phyloP scores from a whole-genome alignment of 331 rosid genomes.

The Acacia concinna region DNA sequence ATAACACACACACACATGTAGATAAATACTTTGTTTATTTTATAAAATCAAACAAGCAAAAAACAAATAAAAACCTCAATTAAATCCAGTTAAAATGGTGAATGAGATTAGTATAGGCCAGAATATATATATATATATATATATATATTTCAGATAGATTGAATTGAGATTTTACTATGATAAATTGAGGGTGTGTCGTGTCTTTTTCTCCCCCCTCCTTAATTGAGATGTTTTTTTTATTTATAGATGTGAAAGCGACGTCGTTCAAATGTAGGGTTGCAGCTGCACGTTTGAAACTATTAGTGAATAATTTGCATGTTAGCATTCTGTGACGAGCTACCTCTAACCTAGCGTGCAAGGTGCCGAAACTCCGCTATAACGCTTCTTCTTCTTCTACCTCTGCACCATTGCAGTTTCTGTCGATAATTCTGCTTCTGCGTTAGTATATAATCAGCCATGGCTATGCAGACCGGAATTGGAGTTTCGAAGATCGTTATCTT shows the following conservation, averaged over 20 bases:
- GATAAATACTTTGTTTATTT: no score
- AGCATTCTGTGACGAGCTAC: background rate
- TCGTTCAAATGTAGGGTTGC: background rate
- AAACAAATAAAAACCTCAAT: no score
- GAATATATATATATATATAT: no score
- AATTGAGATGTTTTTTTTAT: no score
- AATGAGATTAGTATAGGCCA: no score
- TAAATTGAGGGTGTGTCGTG: no score
- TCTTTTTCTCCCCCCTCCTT: no score
- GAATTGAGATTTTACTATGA: no score
- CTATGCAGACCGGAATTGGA: slow-evolving; percentile 71
- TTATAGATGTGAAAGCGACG: background rate
- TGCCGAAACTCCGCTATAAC: background rate
- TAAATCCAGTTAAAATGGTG: no score
- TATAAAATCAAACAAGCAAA: no score
- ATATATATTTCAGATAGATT: no score
- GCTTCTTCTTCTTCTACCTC: slow-evolving; percentile 10
- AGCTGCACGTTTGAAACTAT: background rate
- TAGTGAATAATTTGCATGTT: background rate
- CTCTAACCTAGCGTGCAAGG: background rate
- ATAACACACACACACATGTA: no score
- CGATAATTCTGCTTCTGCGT: background rate
- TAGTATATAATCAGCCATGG: slow-evolving; percentile 48
- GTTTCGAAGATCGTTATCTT: slow-evolving; percentile 61
- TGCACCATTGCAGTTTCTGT: background rate